Percentiles rank a stretch among this genome's conserved stretches.
phyloP scores from a whole-genome alignment of 2,329 filamentous ascomycete genomes.

The Dothistroma pini region DNA sequence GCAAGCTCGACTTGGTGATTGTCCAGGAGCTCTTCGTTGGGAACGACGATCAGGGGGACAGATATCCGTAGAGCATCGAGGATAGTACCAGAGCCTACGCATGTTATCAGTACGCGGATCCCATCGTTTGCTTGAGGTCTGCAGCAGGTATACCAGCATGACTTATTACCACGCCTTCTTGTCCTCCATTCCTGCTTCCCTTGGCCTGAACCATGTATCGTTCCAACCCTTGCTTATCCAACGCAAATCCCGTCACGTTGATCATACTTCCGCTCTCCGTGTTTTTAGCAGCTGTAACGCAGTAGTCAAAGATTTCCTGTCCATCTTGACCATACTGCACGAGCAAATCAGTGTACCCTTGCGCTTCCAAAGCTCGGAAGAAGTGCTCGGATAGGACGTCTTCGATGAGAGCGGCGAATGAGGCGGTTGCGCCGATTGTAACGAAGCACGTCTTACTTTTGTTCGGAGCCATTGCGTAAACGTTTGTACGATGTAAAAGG shows the following conservation, averaged over 20 bases:
- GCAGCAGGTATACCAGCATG: constrained; percentile 69
- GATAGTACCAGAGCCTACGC: constrained; percentile 79
- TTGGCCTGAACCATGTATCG: constrained; percentile 55
- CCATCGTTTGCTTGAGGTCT: not conserved
- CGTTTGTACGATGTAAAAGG: not conserved
- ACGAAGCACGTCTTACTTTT: constrained; percentile 64
- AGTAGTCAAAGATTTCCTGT: constrained; percentile 49
- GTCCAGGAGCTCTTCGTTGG: constrained; percentile 75
- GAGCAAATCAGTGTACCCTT: constrained; percentile 66
- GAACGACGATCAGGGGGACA: constrained; percentile 80
- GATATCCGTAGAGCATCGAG: constrained; percentile 73
- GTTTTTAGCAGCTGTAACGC: constrained; percentile 29
- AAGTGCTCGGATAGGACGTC: constrained; percentile 62
- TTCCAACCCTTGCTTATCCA: constrained; percentile 58
- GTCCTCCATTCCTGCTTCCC: constrained; percentile 37
- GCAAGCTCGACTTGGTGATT: constrained; percentile 92
- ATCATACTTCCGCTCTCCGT: constrained; percentile 34
- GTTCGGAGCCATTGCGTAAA: constrained; percentile 11
- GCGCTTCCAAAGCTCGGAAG: constrained; percentile 55
- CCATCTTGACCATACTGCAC: constrained; percentile 78
- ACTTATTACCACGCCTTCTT: constrained; percentile 72
- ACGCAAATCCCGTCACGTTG: constrained; percentile 61
- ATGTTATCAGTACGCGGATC: not conserved
- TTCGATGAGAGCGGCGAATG: constrained; percentile 68
- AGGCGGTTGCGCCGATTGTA: constrained; percentile 87